These are phyloP conservation scores for Warburgia ugandensis DNA, from an alignment of 164 flowering plant species.

Conservation along the genomic window DNA sequence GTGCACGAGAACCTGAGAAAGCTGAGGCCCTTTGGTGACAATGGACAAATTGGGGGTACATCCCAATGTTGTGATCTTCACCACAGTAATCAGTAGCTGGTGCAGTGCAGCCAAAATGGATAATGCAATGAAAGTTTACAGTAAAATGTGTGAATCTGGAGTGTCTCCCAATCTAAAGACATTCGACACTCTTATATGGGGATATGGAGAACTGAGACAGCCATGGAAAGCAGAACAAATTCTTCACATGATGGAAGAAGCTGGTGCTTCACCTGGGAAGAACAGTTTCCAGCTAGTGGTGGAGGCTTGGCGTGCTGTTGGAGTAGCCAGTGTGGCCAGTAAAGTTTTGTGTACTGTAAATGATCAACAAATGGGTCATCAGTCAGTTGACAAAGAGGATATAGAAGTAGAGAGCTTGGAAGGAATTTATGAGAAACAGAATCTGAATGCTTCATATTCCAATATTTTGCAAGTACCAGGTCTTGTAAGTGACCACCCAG, in stretches of 20 bases:
- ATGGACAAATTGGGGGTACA: slow-evolving; percentile 42
- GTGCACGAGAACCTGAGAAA: slow-evolving; percentile 69
- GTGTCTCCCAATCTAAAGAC: slow-evolving; percentile 75
- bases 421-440: slow-evolving; percentile 21
- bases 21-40: slow-evolving; percentile 58
- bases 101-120: slow-evolving; percentile 83
- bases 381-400: slow-evolving; percentile 7
- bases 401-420: slow-evolving; percentile 12
- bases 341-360: slow-evolving; percentile 26
- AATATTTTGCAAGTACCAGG: slow-evolving; percentile 19
- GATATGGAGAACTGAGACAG: slow-evolving; percentile 75
- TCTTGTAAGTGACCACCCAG: slow-evolving; percentile 15
- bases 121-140: slow-evolving; percentile 42
- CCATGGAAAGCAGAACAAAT: slow-evolving; percentile 92
- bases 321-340: slow-evolving; percentile 44
- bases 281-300: slow-evolving; percentile 55
- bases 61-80: slow-evolving; percentile 88
- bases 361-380: slow-evolving; percentile 5
- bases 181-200: slow-evolving; percentile 91
- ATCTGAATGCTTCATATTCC: slow-evolving; percentile 15
- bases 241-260: slow-evolving; percentile 49
- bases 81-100: slow-evolving; percentile 93
- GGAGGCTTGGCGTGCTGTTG: slow-evolving; percentile 67
- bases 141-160: slow-evolving; percentile 54
- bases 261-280: slow-evolving; percentile 39